These are phyloP conservation scores for Adenanthera pavonina DNA, from an alignment of 306 rosid species.

Conservation along the genomic window DNA sequence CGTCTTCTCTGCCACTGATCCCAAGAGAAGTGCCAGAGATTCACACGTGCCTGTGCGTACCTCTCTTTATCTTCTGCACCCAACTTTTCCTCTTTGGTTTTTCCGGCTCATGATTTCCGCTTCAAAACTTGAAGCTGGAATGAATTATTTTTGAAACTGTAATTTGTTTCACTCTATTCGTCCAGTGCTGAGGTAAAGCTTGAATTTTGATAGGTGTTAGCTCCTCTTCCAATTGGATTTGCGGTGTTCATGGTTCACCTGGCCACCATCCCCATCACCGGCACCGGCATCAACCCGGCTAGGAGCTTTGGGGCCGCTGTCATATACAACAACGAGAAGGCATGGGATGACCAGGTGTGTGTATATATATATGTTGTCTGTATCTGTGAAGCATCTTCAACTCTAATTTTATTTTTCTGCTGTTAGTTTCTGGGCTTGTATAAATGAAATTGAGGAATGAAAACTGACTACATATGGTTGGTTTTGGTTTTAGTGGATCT, in stretches of 20 bases:
- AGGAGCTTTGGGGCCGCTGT: slow-evolving; percentile 57
- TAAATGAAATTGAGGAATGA: background rate
- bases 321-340: slow-evolving; percentile 42
- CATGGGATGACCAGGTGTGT: slow-evolving; percentile 49
- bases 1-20: slow-evolving; percentile 60
- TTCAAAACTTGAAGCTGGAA: background rate
- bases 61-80: background rate
- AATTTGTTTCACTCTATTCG: background rate
- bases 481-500: slow-evolving; percentile 49
- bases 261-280: slow-evolving; percentile 59
- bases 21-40: slow-evolving; percentile 56
- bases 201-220: slow-evolving; percentile 48
- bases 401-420: background rate
- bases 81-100: background rate
- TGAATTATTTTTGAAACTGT: background rate
- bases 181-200: background rate
- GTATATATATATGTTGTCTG: slow-evolving; percentile 23
- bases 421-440: background rate
- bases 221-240: slow-evolving; percentile 63
- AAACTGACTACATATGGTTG: background rate
- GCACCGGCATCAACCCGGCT: slow-evolving; percentile 62
- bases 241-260: slow-evolving; percentile 55
- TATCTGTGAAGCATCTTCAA: background rate
- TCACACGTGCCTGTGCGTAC: slow-evolving; percentile 55
- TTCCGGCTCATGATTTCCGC: background rate